Conservation (phyloP, 1,139 yeast species). For the Magnusiomyces magnusii region DNA sequence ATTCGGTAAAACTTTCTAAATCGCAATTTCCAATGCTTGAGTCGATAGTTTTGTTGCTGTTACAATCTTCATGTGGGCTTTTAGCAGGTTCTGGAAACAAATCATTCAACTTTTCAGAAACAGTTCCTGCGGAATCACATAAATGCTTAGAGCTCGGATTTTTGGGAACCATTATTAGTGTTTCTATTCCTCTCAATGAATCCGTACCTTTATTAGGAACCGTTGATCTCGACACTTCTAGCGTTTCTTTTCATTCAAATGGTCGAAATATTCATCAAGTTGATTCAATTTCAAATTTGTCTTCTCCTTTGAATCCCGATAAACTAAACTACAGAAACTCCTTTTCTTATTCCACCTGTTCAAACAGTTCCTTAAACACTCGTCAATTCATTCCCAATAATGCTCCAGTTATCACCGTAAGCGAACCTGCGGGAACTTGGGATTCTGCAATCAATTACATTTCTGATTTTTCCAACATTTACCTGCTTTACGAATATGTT, state of each 20-base stretch:
- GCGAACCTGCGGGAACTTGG: constrained; percentile 23
- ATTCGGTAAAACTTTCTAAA: no score
- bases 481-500: constrained; percentile 26
- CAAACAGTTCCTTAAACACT: background rate
- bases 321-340: background rate
- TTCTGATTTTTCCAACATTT: constrained; percentile 22
- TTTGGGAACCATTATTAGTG: constrained; percentile 22
- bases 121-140: no score
- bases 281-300: background rate
- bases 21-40: no score
- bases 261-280: constrained; percentile 5
- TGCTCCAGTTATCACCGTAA: constrained; percentile 16
- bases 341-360: background rate
- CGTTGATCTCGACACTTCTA: constrained; percentile 12
- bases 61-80: no score
- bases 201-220: constrained; percentile 18
- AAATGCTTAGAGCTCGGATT: constrained; percentile 27
- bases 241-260: constrained; percentile 10
- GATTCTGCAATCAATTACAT: constrained; percentile 17
- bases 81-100: no score
- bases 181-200: constrained; percentile 16
- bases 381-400: background rate
- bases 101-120: no score
- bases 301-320: background rate
- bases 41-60: no score